Conservation (phyloP, 2,329 filamentous ascomycete genomes). For the Mariannaea elegans region DNA sequence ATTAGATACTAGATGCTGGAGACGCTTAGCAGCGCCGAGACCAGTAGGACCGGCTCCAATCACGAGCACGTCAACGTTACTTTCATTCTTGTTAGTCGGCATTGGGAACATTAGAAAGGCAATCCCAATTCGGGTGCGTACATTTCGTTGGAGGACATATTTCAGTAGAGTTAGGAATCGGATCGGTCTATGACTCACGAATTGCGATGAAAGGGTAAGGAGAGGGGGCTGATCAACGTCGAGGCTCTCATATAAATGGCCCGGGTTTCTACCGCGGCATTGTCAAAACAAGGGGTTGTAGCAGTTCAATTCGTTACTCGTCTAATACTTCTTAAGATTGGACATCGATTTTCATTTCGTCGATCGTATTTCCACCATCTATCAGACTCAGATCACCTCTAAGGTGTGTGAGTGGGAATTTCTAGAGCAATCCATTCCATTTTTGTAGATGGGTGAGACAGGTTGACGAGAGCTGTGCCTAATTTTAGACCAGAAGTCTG, state of each 20-base stretch:
- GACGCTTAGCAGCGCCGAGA: conserved; percentile 95
- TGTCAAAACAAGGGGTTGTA: neutral
- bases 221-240: neutral
- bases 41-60: conserved; percentile 98
- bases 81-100: too few relatives aligned
- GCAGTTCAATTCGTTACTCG: neutral
- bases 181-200: neutral
- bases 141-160: conserved; percentile 3
- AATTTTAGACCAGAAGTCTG: neutral
- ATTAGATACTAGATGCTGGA: conserved; percentile 93
- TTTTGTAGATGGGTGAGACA: neutral
- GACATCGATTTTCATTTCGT: neutral
- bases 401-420: too few relatives aligned
- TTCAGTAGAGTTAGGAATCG: neutral
- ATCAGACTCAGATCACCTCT: neutral
- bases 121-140: neutral
- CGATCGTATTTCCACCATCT: neutral
- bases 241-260: neutral
- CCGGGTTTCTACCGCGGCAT: neutral
- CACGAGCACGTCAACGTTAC: conserved; percentile 94
- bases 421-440: neutral
- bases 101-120: conserved; percentile 18
- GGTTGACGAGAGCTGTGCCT: neutral
- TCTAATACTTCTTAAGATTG: neutral
- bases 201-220: neutral